Evolutionary conservation across 345 rosid species (phyloP), one percentile per base, ranked within the genome.

Genomic region (Kernera saxatilis): DNA sequence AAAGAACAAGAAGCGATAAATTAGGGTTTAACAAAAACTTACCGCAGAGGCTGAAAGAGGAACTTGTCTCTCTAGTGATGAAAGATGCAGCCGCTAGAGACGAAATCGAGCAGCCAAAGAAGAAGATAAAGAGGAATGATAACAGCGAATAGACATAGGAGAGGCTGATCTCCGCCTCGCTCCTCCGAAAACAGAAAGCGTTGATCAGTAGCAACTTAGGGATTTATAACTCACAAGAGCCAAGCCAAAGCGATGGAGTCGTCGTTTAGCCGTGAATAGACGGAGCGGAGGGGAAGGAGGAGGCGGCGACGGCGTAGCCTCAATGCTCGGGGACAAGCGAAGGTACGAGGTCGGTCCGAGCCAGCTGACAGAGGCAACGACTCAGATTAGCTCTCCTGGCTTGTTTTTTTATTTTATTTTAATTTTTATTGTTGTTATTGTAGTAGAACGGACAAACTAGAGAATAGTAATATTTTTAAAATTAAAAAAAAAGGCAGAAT

Each of bases 331-430:
- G 32, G 49, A 26, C 51, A 64, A 55, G 62, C 54, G 17, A 67
- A 67, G 54, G 68, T 74, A 59, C 63, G 73, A 74, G 78, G 69
- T 50, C 78, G 73, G 78, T 67, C 78, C 55, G 73, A 67, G 78
- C 69, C 73, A 73, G 56, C 56, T 49, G 69, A 60, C 69, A 67
- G 55, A 74, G 69, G 73, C 54, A 39, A 58, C 46, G 62, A 50
- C 78, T 52, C 72, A 60, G 69, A 74, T 74, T 74, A 50, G 40
- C 69, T 60, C 68, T 50, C 46, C 25, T 74, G 61, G 46, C 72
- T 59, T 58, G 23, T 49, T 3, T 25, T 19, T 64, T 37, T 30
- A 11, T 50, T 65, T 40, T 41, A 25, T 52, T 50, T 22, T 45
- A 48, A 25, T 39, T 50, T 58, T 23, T 26, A 9, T 61, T 6